Evolutionary conservation across 1,284 basidiomycete species (phyloP).

Genomic region (Sanguinoderma infundibulare): DNA sequence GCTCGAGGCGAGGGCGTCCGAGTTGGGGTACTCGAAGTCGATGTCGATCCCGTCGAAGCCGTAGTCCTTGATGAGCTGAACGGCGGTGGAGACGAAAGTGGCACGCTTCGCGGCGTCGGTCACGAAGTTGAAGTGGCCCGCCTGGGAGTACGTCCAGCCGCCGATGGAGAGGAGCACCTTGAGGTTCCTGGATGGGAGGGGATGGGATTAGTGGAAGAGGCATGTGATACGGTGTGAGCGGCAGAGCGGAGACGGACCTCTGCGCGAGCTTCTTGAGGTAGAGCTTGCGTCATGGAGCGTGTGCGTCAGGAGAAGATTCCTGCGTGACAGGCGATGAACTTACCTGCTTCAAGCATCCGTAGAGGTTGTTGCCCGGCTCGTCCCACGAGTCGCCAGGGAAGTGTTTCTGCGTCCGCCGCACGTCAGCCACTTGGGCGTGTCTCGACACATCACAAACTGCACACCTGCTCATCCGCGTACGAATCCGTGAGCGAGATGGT

Average conservation of each 20-base stretch:
- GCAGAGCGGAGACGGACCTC: constrained; percentile 38
- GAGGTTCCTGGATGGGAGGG: constrained; percentile 52
- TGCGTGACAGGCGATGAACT: constrained; percentile 14
- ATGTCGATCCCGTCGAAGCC: constrained; percentile 87
- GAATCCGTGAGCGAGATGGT: constrained; percentile 74
- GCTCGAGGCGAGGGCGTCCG: constrained; percentile 54
- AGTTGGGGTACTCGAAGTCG: constrained; percentile 70
- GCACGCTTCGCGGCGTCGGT: constrained; percentile 56
- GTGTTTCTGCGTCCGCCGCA: constrained; percentile 55
- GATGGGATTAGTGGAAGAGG: constrained; percentile 21
- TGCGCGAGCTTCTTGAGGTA: constrained; percentile 76
- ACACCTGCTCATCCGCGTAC: constrained; percentile 83
- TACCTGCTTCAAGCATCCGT: constrained; percentile 88
- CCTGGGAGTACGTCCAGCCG: constrained; percentile 75
- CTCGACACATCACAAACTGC: neutral
- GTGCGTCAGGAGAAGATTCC: neutral
- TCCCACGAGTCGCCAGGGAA: constrained; percentile 65
- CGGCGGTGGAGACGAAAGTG: constrained; percentile 74
- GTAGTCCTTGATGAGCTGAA: constrained; percentile 82
- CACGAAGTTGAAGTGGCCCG: constrained; percentile 69
- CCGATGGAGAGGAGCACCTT: constrained; percentile 83
- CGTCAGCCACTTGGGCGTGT: neutral
- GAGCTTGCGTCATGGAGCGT: constrained; percentile 40
- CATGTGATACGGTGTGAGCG: neutral
- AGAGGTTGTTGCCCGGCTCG: constrained; percentile 76